Base-by-base conservation (phyloP, 495 filamentous ascomycete species). In the Rhypophila decipiens region DNA sequence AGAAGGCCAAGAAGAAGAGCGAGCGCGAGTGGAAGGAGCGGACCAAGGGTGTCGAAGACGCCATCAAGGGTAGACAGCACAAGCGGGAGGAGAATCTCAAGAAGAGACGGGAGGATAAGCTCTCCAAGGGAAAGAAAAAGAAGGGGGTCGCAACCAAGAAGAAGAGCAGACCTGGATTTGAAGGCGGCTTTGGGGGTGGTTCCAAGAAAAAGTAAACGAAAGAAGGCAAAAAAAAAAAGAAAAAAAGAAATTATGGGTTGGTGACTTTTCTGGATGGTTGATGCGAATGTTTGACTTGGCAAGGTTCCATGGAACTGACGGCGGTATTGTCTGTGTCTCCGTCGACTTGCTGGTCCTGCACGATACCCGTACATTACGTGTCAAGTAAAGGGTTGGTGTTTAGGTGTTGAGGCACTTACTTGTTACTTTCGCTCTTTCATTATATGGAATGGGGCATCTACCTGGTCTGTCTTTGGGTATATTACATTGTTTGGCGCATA, bases 11-110 rank as follows among this genome's bases (percentile, higher is more conserved):
- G 80, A 84, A 79, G 67, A 95, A 90, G 78, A 90, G 84, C 59
- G 85, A 86, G 63, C 80, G 81, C 51, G 89, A 93, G 65, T 97
- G 94, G 93, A 82, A 75, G 31, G 90, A 94, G 47, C 72, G 93
- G 34, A 68, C 84, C 15, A 82, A 88, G 13, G 81, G 82, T 12
- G 84, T 97, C 18, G 72, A 77, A 23, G 84, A 86, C 64, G 75
- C 81, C 41, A 83, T 88, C 63, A 84, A 86, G 37, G 79, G 86
- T 60, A 80, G 79, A 59, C 87, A 93, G 69, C 84, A 82, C 73
- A 95, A 90, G 72, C 75, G 91, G 19, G 90, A 96, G 57, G 83
- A 85, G 33, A 96, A 98, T 66, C 66, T 96, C 38, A 73, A 75
- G 61, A 93, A 95, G 70, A 71, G 91, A 47, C 79, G 78, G 62